Conservation (phyloP, 164 flowering plant species). For the Nelumbo lutea region DNA sequence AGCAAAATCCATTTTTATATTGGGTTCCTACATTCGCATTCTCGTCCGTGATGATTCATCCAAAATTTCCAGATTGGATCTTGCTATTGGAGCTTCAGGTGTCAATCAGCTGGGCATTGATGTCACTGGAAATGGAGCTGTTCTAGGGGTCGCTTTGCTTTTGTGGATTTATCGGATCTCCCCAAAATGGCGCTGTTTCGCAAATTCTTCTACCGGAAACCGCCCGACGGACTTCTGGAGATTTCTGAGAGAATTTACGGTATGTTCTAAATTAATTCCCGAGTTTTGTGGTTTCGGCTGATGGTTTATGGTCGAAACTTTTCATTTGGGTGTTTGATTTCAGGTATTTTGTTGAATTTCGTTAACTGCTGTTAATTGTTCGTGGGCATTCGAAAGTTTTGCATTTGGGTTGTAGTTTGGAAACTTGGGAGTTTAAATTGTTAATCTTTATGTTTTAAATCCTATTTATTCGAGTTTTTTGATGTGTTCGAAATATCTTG, state of each 20-base stretch:
- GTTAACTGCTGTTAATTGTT: no score
- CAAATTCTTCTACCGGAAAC: slow-evolving; percentile 52
- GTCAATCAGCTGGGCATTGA: not conserved
- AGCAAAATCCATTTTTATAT: not conserved
- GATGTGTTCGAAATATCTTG: no score
- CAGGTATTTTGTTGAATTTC: no score
- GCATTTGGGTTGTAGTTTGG: no score
- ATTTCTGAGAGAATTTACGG: slow-evolving; percentile 62
- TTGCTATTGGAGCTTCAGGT: not conserved
- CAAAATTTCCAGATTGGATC: not conserved
- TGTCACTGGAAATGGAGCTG: not conserved
- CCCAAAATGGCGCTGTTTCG: slow-evolving; percentile 50
- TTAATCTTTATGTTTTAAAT: no score
- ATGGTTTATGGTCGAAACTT: no score
- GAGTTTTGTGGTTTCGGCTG: no score
- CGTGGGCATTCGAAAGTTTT: no score
- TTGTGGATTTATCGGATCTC: not conserved
- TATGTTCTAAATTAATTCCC: slow-evolving; percentile 12
- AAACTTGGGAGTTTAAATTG: no score
- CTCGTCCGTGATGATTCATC: not conserved
- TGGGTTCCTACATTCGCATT: not conserved
- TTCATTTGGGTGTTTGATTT: no score
- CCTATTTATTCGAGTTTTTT: no score
- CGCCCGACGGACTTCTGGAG: slow-evolving; percentile 71
- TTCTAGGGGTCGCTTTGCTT: not conserved